A percentile compares a stretch with the other conserved stretches of the same genome.
Evolutionary conservation across 345 rosid species (phyloP).

Genomic region (Eucalyptus marginata): DNA sequence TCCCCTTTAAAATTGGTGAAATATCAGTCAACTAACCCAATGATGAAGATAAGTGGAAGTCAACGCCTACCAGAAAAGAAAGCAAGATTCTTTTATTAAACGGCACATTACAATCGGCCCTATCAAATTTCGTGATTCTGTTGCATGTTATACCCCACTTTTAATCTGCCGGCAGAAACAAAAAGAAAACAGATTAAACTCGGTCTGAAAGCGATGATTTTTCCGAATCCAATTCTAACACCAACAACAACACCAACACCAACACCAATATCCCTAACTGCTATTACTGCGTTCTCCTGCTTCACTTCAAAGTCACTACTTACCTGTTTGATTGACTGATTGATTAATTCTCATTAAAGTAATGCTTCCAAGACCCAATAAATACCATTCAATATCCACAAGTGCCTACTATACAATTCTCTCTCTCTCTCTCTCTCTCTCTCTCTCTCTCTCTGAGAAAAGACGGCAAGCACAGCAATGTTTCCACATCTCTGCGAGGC

Average conservation of each 20-base stretch:
- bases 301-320: conserved; percentile 5
- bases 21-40: not conserved
- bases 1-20: not conserved
- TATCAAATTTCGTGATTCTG: not conserved
- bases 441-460: not conserved
- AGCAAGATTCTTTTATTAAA: not conserved
- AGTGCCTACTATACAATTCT: not conserved
- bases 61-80: not conserved
- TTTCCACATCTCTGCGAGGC: conserved; percentile 9
- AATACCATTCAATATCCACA: not conserved
- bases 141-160: not conserved
- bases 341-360: not conserved
- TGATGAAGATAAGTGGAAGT: not conserved
- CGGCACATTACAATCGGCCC: not conserved
- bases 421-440: not conserved
- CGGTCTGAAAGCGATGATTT: not conserved
- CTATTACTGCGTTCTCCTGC: not conserved
- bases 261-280: not conserved
- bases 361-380: not conserved
- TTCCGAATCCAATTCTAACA: not conserved
- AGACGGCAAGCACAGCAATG: not conserved
- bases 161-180: not conserved
- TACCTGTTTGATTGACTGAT: not conserved
- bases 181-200: not conserved
- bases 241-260: not conserved